phyloP scores from a whole-genome alignment of 139 green algal species.

The Nannochloris sp. region DNA sequence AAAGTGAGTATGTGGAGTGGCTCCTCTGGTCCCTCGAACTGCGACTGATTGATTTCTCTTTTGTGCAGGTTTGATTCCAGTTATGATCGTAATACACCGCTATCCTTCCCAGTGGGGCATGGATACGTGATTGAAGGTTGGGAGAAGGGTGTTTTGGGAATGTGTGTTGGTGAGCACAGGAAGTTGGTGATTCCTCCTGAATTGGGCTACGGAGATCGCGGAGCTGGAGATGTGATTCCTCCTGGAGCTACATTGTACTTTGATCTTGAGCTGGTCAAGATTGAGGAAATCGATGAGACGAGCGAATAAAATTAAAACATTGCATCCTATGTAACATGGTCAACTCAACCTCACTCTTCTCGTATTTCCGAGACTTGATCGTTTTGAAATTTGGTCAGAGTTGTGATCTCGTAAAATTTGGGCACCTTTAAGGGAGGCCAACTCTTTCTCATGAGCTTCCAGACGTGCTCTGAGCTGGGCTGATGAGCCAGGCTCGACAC shows the following conservation, averaged over 20 bases:
- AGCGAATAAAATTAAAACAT: not conserved
- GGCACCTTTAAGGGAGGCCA: not conserved
- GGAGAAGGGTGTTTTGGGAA: constrained; percentile 36
- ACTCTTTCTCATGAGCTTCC: constrained; percentile 3
- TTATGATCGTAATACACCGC: constrained; percentile 25
- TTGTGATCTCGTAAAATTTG: too few species aligned
- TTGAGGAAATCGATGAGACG: not conserved
- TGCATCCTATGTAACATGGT: not conserved
- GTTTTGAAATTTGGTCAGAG: too few species aligned
- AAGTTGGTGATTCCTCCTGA: constrained; percentile 27
- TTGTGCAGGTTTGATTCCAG: constrained; percentile 22
- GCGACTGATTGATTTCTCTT: not conserved
- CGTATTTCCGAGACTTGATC: too few species aligned
- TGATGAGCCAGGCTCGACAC: constrained; percentile 7
- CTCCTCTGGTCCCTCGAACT: not conserved
- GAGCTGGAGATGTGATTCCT: constrained; percentile 24
- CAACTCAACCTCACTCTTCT: not conserved
- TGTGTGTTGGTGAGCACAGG: constrained; percentile 48
- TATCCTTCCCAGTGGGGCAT: constrained; percentile 20
- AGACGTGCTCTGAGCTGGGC: not conserved
- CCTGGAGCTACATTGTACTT: constrained; percentile 18
- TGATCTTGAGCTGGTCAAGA: constrained; percentile 21
- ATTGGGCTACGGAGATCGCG: constrained; percentile 38
- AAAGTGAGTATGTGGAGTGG: not conserved
- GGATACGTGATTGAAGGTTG: constrained; percentile 37